phyloP scores from a whole-genome alignment of 257 asterid genomes.

The Capsicum chinense region DNA sequence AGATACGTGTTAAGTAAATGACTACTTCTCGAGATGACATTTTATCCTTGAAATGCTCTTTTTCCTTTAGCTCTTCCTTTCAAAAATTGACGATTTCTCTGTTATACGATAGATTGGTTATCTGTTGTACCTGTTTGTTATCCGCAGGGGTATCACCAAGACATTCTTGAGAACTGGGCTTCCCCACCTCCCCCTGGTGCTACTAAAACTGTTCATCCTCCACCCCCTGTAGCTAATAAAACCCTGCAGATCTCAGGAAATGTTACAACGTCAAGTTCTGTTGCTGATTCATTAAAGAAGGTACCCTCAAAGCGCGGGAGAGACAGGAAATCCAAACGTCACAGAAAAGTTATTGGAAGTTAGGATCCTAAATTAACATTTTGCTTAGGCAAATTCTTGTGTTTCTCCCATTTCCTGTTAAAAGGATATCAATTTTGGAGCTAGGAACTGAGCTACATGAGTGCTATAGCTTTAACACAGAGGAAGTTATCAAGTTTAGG shows the following conservation, averaged over 20 bases:
- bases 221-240: slow-evolving; percentile 42
- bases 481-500: not conserved
- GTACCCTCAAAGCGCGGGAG: slow-evolving; percentile 53
- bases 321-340: slow-evolving; percentile 65
- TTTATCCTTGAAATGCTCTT: not conserved
- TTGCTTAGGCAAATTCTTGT: slow-evolving; percentile 38
- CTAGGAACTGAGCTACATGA: slow-evolving; percentile 40
- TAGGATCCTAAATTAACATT: slow-evolving; percentile 44
- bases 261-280: slow-evolving; percentile 31
- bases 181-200: slow-evolving; percentile 55
- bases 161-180: slow-evolving; percentile 63
- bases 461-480: slow-evolving; percentile 35
- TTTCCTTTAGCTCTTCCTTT: not conserved
- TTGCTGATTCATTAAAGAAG: slow-evolving; percentile 35
- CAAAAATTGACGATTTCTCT: not conserved
- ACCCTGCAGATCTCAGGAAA: slow-evolving; percentile 23
- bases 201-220: slow-evolving; percentile 46
- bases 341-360: slow-evolving; percentile 61
- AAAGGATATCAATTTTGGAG: slow-evolving; percentile 34
- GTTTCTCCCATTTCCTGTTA: slow-evolving; percentile 40
- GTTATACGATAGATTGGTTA: slow-evolving; percentile 10
- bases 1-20: not conserved
- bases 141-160: slow-evolving; percentile 86
- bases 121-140: not conserved
- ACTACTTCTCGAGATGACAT: not conserved